Base-by-base conservation (phyloP, 768 basidiomycete genomes). In the button mushroom (Agaricus bisporus) region DNA sequence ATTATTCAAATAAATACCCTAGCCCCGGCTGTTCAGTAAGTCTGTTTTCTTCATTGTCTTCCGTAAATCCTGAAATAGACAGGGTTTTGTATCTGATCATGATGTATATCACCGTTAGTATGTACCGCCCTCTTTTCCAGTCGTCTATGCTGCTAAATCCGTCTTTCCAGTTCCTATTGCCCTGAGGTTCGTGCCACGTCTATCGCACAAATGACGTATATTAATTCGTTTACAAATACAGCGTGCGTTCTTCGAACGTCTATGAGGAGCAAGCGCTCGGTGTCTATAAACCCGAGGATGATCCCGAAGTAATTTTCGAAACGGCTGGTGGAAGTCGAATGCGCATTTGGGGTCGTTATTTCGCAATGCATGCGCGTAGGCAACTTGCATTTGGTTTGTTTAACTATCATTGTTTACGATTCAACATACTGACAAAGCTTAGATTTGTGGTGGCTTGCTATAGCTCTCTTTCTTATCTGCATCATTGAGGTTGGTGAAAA, bases 381-480 rank as follows among this genome's bases (percentile, higher is more conserved):
- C 95, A 99, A 64, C 81, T 99, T 54, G 89, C 95, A 2, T 98
- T 97, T 58, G 92, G 91, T 89, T 58, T 52, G 78, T 62, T 25
- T 11, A 48, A 20, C 8, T 10, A 10, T 37, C 25, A 3, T 22
- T 44, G 25, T 48, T 29, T 48, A 49, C n/a, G 6, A 18, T 49
- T n/a, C 32, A 29, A 29, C 7, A 32, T 12, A 48, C 45, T 14
- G 8, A 54, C 55, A 39, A 45, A 14, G n/a, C 53, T 7, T 58
- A 93, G 95, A 97, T 68, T 92, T 98, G 81, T 97, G 95, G 95
- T 97, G 93, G 93, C 68, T 98, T 18, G 88, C 74, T 0, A 66
- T 91, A 11, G 92, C 91, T 0, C 68, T 98, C 11, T 93, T 94
- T 69, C 67, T 97, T 1, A 75, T 98, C 38, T 98, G 95, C 65